Evolutionary conservation across 2,329 filamentous ascomycete species (phyloP).

Genomic region (Colletotrichum truncatum): DNA sequence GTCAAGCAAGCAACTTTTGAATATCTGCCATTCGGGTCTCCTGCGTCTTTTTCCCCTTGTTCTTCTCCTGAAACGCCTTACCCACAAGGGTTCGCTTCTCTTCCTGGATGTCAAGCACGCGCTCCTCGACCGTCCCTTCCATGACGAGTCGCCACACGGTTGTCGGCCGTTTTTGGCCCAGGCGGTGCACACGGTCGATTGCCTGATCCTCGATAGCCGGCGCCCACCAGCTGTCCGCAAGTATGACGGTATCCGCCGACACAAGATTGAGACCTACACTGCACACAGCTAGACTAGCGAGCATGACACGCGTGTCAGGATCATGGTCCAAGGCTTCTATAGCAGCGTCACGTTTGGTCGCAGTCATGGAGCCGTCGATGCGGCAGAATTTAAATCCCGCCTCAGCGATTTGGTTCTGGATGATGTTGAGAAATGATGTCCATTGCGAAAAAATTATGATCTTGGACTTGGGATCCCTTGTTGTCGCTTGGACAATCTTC

Average conservation of each 20-base stretch:
- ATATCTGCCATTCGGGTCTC: constrained; percentile 67
- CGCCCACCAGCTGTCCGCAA: constrained; percentile 90
- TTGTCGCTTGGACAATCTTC: constrained; percentile 76
- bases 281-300: constrained; percentile 84
- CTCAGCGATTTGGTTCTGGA: constrained; percentile 73
- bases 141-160: constrained; percentile 85
- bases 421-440: constrained; percentile 77
- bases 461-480: constrained; percentile 71
- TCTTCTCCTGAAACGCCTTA: constrained; percentile 81
- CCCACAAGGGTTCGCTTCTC: constrained; percentile 82
- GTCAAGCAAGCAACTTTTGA: constrained; percentile 53
- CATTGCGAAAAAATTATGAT: constrained; percentile 81
- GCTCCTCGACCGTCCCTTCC: constrained; percentile 82
- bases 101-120: constrained; percentile 79
- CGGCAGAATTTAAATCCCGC: constrained; percentile 72
- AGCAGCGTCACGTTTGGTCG: constrained; percentile 74
- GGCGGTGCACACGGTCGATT: constrained; percentile 84
- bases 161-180: constrained; percentile 82
- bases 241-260: constrained; percentile 84
- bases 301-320: constrained; percentile 75
- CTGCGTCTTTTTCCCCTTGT: constrained; percentile 62
- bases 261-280: constrained; percentile 88
- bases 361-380: constrained; percentile 83
- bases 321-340: constrained; percentile 75
- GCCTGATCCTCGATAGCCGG: constrained; percentile 94